Percentiles rank a stretch among this genome's conserved stretches.
phyloP scores from a whole-genome alignment of 192 early-diverging fungal genomes.

The Coemansia sp. region DNA sequence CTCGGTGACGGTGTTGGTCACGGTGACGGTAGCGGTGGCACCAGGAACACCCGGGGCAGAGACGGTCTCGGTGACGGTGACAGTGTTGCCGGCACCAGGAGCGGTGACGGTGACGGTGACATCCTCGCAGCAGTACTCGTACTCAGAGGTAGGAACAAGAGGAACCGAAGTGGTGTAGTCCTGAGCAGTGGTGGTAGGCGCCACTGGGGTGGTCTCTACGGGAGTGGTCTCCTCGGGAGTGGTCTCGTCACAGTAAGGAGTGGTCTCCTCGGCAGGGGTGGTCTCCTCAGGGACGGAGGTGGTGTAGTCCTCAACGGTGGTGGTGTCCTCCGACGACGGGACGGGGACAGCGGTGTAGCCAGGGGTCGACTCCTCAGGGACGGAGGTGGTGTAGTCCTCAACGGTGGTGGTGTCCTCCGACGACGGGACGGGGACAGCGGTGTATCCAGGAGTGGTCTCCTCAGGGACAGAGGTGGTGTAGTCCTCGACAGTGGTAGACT shows the following conservation, averaged over 20 bases:
- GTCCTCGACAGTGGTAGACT: background rate
- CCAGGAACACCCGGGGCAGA: conserved; percentile 5
- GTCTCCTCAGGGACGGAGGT: conserved; percentile 3
- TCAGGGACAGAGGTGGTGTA: conserved; percentile 13
- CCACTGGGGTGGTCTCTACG: conserved; percentile 4
- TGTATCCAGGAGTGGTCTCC: too few species aligned
- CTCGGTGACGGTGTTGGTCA: conserved; percentile 22
- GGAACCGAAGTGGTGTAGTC: background rate
- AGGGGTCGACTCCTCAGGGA: conserved; percentile 9
- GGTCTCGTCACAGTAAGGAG: background rate
- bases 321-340: conserved; percentile 7
- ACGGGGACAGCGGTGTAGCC: conserved; percentile 8
- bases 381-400: too few species aligned
- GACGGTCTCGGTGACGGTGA: conserved; percentile 23
- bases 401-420: background rate
- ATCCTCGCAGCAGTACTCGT: conserved; percentile 52
- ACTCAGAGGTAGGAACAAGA: conserved; percentile 9
- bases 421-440: conserved; percentile 8
- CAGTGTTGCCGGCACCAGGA: conserved; percentile 18
- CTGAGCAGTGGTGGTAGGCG: conserved; percentile 13
- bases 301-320: conserved; percentile 23
- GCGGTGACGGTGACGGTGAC: conserved; percentile 40
- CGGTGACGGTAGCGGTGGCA: conserved; percentile 9
- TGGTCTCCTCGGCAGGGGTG: conserved; percentile 6
- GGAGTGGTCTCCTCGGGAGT: background rate